Evolutionary conservation across 768 basidiomycete species (phyloP), one percentile per base, ranked within the genome.

Genomic region (Fomitopsis pulvina): DNA sequence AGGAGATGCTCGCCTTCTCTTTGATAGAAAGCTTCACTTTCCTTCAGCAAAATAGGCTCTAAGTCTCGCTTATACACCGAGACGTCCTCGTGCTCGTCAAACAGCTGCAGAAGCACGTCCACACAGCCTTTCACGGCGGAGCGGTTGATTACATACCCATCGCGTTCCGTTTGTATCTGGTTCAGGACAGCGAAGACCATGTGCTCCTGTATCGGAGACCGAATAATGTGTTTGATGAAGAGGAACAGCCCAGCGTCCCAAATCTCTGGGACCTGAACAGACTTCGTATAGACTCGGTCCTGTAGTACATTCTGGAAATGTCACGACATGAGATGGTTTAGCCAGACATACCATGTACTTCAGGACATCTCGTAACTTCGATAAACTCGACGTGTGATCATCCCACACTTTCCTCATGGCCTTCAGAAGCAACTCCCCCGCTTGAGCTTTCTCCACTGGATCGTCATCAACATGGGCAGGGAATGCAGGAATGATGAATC

Each of bases 291-390:
- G 11, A 90, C 87, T 40, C 92, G 89, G 71, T 99, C 96, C 96
- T 99, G 61, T 22, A 20, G 20, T 50, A 16, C 14, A 18, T 20
- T 43, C 63, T 45, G 59, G 58, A 45, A 26, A 24, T 41, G 25
- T 20, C 18, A 43, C 39, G 22, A 16, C 4, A 40, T 46, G 24
- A 30, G 2, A n/a, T n/a, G n/a, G n/a, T n/a, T n/a, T n/a, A n/a
- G n/a, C n/a, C n/a, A n/a, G 29, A 56, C 65, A 41, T 59, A 96
- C 96, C 93, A 99, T 96, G 63, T 99, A 99, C 62, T 89, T 92
- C 56, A 98, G 72, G 37, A 99, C 80, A 66, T 93, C 92, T 10
- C 85, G 80, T 52, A 99, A 65, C 64, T 94, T 90, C 24, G 77
- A 71, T 89, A 97, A 90, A 63, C 84, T 91, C 10, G 84, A 81